Conservation (phyloP, 176 grass and related monocot genomes). For the Avena sativa region DNA sequence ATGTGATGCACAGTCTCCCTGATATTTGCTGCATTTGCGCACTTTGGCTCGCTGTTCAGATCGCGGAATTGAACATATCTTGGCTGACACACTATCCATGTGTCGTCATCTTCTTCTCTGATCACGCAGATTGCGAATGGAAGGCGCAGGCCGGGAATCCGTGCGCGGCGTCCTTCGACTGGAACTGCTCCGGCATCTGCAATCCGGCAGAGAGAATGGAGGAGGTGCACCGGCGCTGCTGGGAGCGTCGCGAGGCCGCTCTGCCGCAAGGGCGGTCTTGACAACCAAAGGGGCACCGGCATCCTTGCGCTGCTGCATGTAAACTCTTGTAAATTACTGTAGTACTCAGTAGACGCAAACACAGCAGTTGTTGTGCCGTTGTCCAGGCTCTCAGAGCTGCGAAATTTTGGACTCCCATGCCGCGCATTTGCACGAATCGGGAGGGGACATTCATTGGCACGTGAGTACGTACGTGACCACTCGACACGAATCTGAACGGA, state of each 20-base stretch:
- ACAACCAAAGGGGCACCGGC: slow-evolving; percentile 38
- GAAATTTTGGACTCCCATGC: background rate
- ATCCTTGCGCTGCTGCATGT: slow-evolving; percentile 42
- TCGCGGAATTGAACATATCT: background rate
- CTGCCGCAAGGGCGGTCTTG: slow-evolving; percentile 56
- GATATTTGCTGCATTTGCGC: slow-evolving; percentile 16
- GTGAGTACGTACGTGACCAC: background rate
- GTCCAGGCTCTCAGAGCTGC: background rate
- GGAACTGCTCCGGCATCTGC: slow-evolving; percentile 84
- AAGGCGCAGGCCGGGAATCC: slow-evolving; percentile 73
- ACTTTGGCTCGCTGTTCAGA: background rate
- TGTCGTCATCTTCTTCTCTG: slow-evolving; percentile 36
- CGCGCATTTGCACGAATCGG: background rate
- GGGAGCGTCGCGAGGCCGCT: slow-evolving; percentile 54
- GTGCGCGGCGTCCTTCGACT: slow-evolving; percentile 77
- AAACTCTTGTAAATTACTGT: slow-evolving; percentile 30
- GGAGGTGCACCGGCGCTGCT: slow-evolving; percentile 70
- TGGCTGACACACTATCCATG: slow-evolving; percentile 7
- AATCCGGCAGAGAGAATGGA: slow-evolving; percentile 77
- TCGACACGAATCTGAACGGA: slow-evolving; percentile 4
- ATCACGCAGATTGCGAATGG: slow-evolving; percentile 77
- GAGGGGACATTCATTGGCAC: background rate
- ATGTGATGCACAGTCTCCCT: slow-evolving; percentile 25
- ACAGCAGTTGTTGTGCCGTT: background rate
- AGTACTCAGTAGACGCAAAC: slow-evolving; percentile 1